Base-by-base conservation (phyloP, 2,329 filamentous ascomycete species). In the Talaromyces albobiverticillius region DNA sequence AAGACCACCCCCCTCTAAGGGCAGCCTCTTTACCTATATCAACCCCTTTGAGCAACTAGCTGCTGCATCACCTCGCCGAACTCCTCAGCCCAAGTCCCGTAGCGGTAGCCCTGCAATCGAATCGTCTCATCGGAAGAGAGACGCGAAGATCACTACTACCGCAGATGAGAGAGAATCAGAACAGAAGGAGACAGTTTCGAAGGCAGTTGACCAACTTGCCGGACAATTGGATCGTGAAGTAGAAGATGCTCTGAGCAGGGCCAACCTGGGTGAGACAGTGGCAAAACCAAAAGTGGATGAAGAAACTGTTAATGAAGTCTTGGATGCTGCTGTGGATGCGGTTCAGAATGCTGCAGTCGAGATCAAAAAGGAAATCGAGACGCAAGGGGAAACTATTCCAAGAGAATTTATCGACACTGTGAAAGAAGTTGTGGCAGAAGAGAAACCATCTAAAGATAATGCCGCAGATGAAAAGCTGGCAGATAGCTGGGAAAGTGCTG, bases 401-500 rank as follows among this genome's bases (percentile, higher is more conserved):
- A 76, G 78, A 46, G 81, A 81, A 11, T 77, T 82, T 57, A 76
- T 76, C 56, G 78, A 84, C 47, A 82, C 85, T 46, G 79, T 83
- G 56, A 77, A 79, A 34, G 79, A 81, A 48, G 79, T 52, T 16
- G 54, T 46, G 11, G 32, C 41, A 4, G 46, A 46, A 51, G 43
- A n/a, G n/a, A n/a, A 55, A 36, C 16, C 45, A 4, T 7, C 34
- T 2, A 52, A 46, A n/a, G 45, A 52, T 40, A 16, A 83, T 57
- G 81, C 82, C 47, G 73, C 76, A 48, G 74, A 81, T 36, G 77
- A 72, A 18, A 58, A 65, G n/a, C 57, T 91, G 45, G 88, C 85
- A n/a, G 91, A 95, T 60, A 92, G 86, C 72, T 95, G 91, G 91
- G 91, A 96, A 76, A 95, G 87, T 60, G 89, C 88, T 3, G 90